Evolutionary conservation across 2,329 filamentous ascomycete genomes (phyloP).

Genomic region (Venturia nashicola): DNA sequence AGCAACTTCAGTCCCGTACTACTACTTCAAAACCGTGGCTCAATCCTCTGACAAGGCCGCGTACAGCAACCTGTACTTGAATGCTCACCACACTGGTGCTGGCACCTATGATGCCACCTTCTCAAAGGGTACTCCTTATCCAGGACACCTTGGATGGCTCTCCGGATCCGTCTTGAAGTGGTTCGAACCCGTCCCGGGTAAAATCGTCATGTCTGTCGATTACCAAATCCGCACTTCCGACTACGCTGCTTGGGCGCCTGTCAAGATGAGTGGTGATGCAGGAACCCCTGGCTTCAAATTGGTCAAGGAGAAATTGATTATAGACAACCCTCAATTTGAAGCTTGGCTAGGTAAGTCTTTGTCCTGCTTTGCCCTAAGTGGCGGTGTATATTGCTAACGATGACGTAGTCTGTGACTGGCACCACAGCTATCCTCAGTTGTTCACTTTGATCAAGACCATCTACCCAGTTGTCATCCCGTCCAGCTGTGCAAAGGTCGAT

Average conservation of each 20-base stretch:
- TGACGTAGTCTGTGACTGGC: not conserved
- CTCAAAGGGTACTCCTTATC: too few species aligned
- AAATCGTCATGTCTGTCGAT: not conserved
- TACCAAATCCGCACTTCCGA: not conserved
- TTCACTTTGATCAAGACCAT: too few species aligned
- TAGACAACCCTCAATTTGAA: not conserved
- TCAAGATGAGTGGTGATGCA: not conserved
- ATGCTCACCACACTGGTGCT: not conserved
- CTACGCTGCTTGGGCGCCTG: not conserved
- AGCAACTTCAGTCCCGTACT: not conserved
- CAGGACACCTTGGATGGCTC: not conserved
- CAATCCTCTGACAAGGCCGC: not conserved
- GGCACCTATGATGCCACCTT: not conserved
- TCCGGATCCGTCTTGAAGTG: not conserved
- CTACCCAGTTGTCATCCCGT: too few species aligned
- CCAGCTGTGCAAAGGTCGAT: not conserved
- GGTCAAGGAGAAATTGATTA: not conserved
- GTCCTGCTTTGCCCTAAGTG: not conserved
- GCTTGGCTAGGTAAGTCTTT: not conserved
- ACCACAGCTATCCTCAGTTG: not conserved
- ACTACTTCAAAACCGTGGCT: not conserved
- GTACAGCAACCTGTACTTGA: not conserved
- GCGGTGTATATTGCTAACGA: not conserved
- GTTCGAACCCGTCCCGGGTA: not conserved
- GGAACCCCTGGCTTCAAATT: not conserved